These are phyloP conservation scores for Pyrrhoderma lamaoense DNA, from an alignment of 1,284 basidiomycete genomes.

Conservation along the genomic window DNA sequence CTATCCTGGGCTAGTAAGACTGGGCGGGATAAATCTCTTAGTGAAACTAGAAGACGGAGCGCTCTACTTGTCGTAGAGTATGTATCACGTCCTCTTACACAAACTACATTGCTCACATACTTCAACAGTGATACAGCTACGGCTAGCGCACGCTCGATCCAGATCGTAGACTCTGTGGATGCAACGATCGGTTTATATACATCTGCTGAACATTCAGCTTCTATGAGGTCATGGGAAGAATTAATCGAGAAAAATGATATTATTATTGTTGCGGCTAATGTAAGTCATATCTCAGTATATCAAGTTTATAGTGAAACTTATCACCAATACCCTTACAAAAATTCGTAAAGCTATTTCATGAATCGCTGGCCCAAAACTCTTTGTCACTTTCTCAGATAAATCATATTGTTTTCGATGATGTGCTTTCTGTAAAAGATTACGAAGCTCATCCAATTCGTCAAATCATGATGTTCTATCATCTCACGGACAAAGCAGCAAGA, in stretches of 20 bases:
- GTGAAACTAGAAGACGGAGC: conserved; percentile 19
- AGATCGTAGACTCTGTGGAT: conserved; percentile 5
- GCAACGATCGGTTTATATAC: conserved; percentile 24
- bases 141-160: conserved; percentile 8
- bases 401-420: conserved; percentile 37
- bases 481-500: conserved; percentile 28
- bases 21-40: conserved; percentile 12
- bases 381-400: conserved; percentile 34
- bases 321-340: conserved; percentile 18
- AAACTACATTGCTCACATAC: too few species aligned
- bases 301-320: too few species aligned
- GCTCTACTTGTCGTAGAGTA: conserved; percentile 30
- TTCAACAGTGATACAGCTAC: conserved; percentile 16
- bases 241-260: conserved; percentile 27
- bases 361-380: conserved; percentile 27
- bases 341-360: conserved; percentile 25
- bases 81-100: too few species aligned
- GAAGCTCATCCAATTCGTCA: conserved; percentile 32
- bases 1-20: conserved; percentile 13
- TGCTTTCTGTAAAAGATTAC: conserved; percentile 23
- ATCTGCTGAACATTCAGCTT: conserved; percentile 14
- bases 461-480: conserved; percentile 40
- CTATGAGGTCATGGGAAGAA: conserved; percentile 26
- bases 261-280: conserved; percentile 32
- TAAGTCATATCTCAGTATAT: conserved; percentile 23